Base-by-base conservation (phyloP, 2,329 filamentous ascomycete genomes). In the Paecilomyces dactylethromorphus region DNA sequence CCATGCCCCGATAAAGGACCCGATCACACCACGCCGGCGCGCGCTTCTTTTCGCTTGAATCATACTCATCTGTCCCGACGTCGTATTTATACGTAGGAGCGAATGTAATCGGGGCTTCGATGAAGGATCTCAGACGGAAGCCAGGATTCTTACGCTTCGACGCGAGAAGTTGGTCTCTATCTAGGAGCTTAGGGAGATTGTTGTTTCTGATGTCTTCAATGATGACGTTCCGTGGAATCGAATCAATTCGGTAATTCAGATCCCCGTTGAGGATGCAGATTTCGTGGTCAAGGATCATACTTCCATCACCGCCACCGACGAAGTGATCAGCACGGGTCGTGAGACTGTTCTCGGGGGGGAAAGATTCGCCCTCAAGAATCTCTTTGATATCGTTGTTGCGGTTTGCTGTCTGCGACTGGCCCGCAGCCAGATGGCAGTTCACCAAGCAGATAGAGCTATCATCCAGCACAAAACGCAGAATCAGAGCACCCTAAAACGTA, bases 41-140 rank as follows among this genome's bases (percentile, higher is more conserved):
- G 55, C 94, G 85, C 73, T 91, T 91, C 81, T 99, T 99, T 74
- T 99, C 94, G 66, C 90, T 93, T 0, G 90, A 89, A 71, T 99
- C 94, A 73, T 97, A 99, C 6, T 86, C 89, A 70, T 97, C 93
- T 0, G 91, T 95, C 15, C 92, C 92, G 0, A 97, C 91, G 66
- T 99, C 94, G 73, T 99, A 99, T 73, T 99, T 99, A 81, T 99
- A 99, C 0, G 94, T 99, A 0, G 94, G 94, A 7, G 91, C 88
- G 71, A 99, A 99, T 0, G 86, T 88, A 68, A 99, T 97, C 0
- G 89, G 90, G 58, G 88, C 82, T 75, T 99, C 94, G n/a, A 88
- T 87, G 73, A 99, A 97, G 0, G 91, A 88, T 21, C 92, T 87
- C 4, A 99, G 82, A 29, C 90, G 85, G 77, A 97, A 97, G 0